These are phyloP conservation scores for Russula emetica DNA, from an alignment of 768 basidiomycete species.

Conservation along the genomic window DNA sequence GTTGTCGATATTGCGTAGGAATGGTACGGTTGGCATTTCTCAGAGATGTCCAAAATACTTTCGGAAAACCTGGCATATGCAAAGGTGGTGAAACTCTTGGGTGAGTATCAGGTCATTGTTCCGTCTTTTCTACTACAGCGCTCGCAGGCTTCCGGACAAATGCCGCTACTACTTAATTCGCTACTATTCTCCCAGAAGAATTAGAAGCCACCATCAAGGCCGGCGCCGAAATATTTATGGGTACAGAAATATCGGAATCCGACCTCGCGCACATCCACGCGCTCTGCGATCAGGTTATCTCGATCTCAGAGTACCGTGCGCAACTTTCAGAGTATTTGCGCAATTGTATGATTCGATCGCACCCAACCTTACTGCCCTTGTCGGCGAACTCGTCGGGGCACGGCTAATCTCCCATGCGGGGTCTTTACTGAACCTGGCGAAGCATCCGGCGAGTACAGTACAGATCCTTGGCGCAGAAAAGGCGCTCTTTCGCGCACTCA, in stretches of 20 bases:
- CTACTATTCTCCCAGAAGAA: conserved; percentile 91
- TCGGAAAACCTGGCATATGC: conserved; percentile 97
- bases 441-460: conserved; percentile 75
- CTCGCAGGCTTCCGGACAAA: conserved; percentile 87
- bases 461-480: conserved; percentile 77
- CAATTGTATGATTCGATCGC: conserved; percentile 98
- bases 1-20: conserved; percentile 65
- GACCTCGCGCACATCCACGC: conserved; percentile 97
- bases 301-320: conserved; percentile 89
- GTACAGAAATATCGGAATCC: conserved; percentile 96
- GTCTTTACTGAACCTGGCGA: conserved; percentile 62
- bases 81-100: conserved; percentile 89
- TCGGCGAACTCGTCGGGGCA: conserved; percentile 74
- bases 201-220: conserved; percentile 92
- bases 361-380: conserved; percentile 87
- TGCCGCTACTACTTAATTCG: conserved; percentile 79
- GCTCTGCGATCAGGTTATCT: conserved; percentile 96
- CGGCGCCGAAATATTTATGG: conserved; percentile 98
- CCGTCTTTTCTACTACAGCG: neutral
- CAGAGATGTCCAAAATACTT: conserved; percentile 98
- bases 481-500: conserved; percentile 69
- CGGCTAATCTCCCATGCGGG: conserved; percentile 72
- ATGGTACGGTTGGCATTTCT: conserved; percentile 99
- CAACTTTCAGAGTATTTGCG: conserved; percentile 95
- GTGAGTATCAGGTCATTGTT: conserved; percentile 73